phyloP scores from a whole-genome alignment of 108 stramenopile genomes.

The Cyclotella cryptica region DNA sequence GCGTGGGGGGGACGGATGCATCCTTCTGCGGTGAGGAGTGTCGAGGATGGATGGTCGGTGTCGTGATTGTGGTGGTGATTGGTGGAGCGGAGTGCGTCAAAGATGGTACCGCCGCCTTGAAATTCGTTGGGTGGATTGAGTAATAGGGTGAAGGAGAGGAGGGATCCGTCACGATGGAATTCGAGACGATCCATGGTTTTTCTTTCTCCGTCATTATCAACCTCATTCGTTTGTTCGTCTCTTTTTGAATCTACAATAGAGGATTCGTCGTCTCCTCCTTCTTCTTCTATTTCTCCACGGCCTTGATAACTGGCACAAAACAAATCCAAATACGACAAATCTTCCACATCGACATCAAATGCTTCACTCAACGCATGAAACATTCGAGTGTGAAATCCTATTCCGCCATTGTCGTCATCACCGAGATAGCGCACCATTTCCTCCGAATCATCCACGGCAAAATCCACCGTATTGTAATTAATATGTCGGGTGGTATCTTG shows the following conservation, averaged over 20 bases:
- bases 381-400: slow-evolving; percentile 59
- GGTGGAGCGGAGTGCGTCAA: slow-evolving; percentile 77
- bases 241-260: too few species aligned
- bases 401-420: slow-evolving; percentile 43
- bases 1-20: slow-evolving; percentile 56
- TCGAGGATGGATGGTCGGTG: too few species aligned
- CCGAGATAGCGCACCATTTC: slow-evolving; percentile 52
- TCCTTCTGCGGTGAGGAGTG: slow-evolving; percentile 51
- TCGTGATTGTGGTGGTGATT: too few species aligned
- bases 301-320: slow-evolving; percentile 81
- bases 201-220: slow-evolving; percentile 27
- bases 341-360: slow-evolving; percentile 61
- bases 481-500: slow-evolving; percentile 67
- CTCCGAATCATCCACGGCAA: slow-evolving; percentile 70
- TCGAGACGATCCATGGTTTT: slow-evolving; percentile 77
- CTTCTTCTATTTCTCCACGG: slow-evolving; percentile 15
- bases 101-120: slow-evolving; percentile 79
- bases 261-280: too few species aligned
- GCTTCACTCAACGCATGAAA: slow-evolving; percentile 50
- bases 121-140: slow-evolving; percentile 63
- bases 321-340: slow-evolving; percentile 71
- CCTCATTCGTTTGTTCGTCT: too few species aligned
- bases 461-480: slow-evolving; percentile 78
- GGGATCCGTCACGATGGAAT: slow-evolving; percentile 75
- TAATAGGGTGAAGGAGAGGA: slow-evolving; percentile 73